Base-by-base conservation (phyloP, 1,284 basidiomycete genomes). In the Neotropicomus parvogracilis region DNA sequence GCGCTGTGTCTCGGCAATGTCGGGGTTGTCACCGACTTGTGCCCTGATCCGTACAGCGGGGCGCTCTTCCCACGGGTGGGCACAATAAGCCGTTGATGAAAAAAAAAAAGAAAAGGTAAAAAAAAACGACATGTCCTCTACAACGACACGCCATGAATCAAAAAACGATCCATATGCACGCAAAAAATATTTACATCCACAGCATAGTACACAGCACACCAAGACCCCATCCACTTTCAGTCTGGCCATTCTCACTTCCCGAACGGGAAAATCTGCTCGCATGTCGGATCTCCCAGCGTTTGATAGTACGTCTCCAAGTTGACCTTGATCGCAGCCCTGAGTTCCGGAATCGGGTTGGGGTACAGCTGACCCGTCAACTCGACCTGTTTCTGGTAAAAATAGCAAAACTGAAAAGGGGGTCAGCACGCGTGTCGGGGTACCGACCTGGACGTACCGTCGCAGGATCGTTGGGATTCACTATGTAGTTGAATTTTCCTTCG, bases 291-390 rank as follows among this genome's bases (percentile, higher is more conserved):
- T 17, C 16, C 9, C 24, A 64, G 27, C 4, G 45, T 33, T 42
- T 53, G 27, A 33, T 59, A 53, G 6, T 57, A 51, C 12, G 54
- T 57, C 8, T 9, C 26, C 20, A 62, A 34, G 27, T 60, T 64
- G 33, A 41, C 29, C 43, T 46, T 60, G 53, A 63, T 59, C 33
- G 56, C 60, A 3, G 36, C 9, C 33, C 49, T 32, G 16, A 59
- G 58, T 1, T 63, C 48, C 2, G 46, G 7, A 1, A 40, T 41
- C 8, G 50, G 59, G 5, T 55, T 19, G 2, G 55, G 58, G 21
- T 64, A 54, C 21, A 63, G 13, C 27, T 44, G 24, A 12, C 42
- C 57, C 1, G 57, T 58, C 59, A 60, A 10, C 10, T 55, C 57
- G 13, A 42, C 17, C 33, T 62, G 61, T 12, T 27, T 48, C 6